These are phyloP conservation scores for Solanum etuberosum DNA, from an alignment of 257 asterid genomes.

Conservation along the genomic window DNA sequence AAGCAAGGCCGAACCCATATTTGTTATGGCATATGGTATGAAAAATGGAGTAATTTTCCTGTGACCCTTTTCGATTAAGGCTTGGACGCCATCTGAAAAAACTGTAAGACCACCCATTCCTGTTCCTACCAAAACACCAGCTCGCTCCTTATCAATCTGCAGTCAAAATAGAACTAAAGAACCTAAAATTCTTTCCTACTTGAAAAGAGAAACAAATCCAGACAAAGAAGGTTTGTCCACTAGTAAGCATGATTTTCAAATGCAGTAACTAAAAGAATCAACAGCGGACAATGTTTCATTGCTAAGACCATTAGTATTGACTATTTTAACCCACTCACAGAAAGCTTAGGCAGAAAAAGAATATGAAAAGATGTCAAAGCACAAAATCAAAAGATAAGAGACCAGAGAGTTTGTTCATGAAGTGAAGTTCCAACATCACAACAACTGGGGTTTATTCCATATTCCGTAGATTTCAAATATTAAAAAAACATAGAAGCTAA, in stretches of 20 bases:
- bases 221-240: neutral
- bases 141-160: constrained; percentile 82
- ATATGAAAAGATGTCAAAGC: neutral
- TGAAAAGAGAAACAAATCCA: neutral
- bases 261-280: neutral
- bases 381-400: neutral
- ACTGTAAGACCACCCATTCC: constrained; percentile 95
- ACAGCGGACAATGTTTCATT: neutral
- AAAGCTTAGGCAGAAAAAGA: neutral
- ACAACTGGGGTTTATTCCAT: neutral
- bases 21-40: constrained; percentile 87
- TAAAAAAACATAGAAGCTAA: neutral
- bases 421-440: neutral
- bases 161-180: neutral
- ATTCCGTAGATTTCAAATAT: neutral
- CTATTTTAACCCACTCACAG: neutral
- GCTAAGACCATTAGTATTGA: neutral
- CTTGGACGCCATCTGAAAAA: constrained; percentile 78
- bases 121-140: constrained; percentile 83
- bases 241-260: neutral
- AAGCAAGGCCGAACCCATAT: constrained; percentile 92
- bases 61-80: constrained; percentile 72
- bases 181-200: neutral
- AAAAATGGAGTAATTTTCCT: constrained; percentile 84
- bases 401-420: neutral